Percentiles rank a stretch among this genome's conserved stretches.
Conservation (phyloP, 352 stramenopile genomes). For the Halophytophthora polymorphica region DNA sequence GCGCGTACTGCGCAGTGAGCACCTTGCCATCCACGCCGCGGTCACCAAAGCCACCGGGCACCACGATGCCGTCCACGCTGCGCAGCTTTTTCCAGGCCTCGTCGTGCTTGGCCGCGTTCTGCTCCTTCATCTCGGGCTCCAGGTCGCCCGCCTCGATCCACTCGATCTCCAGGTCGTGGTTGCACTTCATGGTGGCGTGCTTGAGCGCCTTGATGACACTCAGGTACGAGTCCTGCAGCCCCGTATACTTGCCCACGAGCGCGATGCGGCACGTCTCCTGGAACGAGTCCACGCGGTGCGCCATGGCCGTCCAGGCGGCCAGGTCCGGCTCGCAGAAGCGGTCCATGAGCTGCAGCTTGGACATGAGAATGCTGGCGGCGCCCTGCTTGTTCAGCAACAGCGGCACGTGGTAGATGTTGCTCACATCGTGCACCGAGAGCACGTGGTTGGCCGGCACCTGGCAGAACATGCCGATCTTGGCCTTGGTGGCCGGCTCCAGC, state of each 20-base stretch:
- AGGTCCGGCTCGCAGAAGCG: conserved; percentile 80
- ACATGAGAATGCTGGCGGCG: conserved; percentile 92
- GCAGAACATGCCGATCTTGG: conserved; percentile 99
- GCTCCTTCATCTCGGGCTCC: conserved; percentile 79
- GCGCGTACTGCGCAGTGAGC: conserved; percentile 92
- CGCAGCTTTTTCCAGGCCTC: conserved; percentile 93
- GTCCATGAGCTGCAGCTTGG: conserved; percentile 90
- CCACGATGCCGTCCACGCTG: conserved; percentile 92
- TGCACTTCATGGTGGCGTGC: conserved; percentile 94
- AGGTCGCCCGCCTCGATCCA: conserved; percentile 98
- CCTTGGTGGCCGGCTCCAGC: conserved; percentile 90
- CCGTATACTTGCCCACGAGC: conserved; percentile 99
- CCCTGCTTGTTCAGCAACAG: conserved; percentile 96
- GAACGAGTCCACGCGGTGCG: conserved; percentile 91
- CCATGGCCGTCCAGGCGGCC: conserved; percentile 88
- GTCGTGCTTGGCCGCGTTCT: conserved; percentile 68
- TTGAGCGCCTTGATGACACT: conserved; percentile 97
- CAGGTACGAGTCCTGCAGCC: conserved; percentile 98
- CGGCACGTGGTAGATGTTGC: conserved; percentile 99
- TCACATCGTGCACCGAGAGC: conserved; percentile 98
- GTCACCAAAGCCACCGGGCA: conserved; percentile 98
- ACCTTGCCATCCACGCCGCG: conserved; percentile 98
- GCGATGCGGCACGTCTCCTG: conserved; percentile 93
- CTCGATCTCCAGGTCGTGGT: conserved; percentile 93
- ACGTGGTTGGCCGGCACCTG: conserved; percentile 94